These are phyloP conservation scores for Daldinia grandis DNA, from an alignment of 495 filamentous ascomycete species.

Conservation along the genomic window DNA sequence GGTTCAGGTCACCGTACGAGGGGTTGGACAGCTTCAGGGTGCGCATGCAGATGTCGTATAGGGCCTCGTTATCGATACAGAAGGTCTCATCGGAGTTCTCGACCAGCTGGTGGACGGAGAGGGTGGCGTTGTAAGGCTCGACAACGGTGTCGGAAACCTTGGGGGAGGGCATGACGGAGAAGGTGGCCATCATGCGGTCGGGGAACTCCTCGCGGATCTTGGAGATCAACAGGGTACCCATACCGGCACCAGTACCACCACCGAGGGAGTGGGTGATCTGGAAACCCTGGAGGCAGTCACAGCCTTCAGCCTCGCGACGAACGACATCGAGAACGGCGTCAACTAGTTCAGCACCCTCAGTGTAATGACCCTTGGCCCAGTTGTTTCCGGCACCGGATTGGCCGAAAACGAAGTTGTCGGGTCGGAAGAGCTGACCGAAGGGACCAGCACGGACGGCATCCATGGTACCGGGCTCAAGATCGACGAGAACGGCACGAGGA, in stretches of 20 bases:
- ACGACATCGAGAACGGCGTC: slow-evolving; percentile 99
- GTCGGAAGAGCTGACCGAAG: slow-evolving; percentile 99
- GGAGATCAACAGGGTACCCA: slow-evolving; percentile 99
- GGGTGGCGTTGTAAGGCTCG: slow-evolving; percentile 99
- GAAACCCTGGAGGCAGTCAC: slow-evolving; percentile 99
- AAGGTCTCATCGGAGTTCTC: slow-evolving; percentile 99
- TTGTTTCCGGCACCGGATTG: slow-evolving; percentile 99
- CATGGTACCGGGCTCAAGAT: slow-evolving; percentile 99
- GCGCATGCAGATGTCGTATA: slow-evolving; percentile 99
- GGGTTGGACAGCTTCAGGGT: slow-evolving; percentile 98
- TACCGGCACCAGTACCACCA: slow-evolving; percentile 99
- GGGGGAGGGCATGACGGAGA: slow-evolving; percentile 99
- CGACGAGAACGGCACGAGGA: slow-evolving; percentile 98
- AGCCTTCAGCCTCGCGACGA: slow-evolving; percentile 97
- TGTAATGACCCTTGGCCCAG: slow-evolving; percentile 99
- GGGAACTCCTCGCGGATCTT: slow-evolving; percentile 99
- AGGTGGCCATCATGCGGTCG: slow-evolving; percentile 99
- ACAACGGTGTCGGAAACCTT: slow-evolving; percentile 99
- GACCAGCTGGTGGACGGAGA: slow-evolving; percentile 98
- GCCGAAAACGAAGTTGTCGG: slow-evolving; percentile 99
- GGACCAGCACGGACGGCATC: slow-evolving; percentile 98
- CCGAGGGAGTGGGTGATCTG: slow-evolving; percentile 99
- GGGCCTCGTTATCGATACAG: slow-evolving; percentile 99
- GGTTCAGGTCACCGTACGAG: slow-evolving; percentile 98
- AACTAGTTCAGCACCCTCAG: slow-evolving; percentile 98